Evolutionary conservation across 306 rosid genomes (phyloP).

Genomic region (Aeschynomene evenia): DNA sequence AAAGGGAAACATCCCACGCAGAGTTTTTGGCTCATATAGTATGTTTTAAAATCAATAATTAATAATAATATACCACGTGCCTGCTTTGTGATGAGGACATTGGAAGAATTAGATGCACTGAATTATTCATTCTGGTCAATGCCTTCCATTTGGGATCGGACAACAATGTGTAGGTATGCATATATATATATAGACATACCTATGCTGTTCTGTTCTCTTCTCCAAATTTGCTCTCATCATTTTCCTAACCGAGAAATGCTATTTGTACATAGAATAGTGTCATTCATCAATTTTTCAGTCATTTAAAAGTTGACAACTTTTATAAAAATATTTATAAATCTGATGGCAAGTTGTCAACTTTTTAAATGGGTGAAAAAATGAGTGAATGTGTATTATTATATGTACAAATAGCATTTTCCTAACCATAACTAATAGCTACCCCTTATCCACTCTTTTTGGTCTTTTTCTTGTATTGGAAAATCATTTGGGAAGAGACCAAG

Average conservation of each 20-base stretch:
- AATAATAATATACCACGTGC: neutral
- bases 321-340: too few species aligned
- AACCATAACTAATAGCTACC: neutral
- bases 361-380: too few species aligned
- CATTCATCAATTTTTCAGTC: too few species aligned
- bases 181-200: neutral
- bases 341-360: too few species aligned
- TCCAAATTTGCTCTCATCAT: too few species aligned
- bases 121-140: neutral
- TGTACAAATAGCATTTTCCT: too few species aligned
- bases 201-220: too few species aligned
- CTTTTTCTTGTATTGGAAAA: neutral
- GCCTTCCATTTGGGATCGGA: neutral
- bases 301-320: too few species aligned
- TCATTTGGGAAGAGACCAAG: neutral
- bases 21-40: neutral
- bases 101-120: slow-evolving; percentile 14
- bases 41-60: slow-evolving; percentile 1
- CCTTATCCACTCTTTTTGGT: neutral
- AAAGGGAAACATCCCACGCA: neutral
- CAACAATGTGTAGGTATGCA: neutral
- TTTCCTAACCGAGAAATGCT: too few species aligned
- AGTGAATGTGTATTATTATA: too few species aligned
- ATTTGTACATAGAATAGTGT: too few species aligned
- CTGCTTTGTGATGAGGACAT: neutral